Evolutionary conservation across 805 yeast species (phyloP), one percentile per base, ranked within the genome.

Genomic region (Schwanniomyces polymorphus): DNA sequence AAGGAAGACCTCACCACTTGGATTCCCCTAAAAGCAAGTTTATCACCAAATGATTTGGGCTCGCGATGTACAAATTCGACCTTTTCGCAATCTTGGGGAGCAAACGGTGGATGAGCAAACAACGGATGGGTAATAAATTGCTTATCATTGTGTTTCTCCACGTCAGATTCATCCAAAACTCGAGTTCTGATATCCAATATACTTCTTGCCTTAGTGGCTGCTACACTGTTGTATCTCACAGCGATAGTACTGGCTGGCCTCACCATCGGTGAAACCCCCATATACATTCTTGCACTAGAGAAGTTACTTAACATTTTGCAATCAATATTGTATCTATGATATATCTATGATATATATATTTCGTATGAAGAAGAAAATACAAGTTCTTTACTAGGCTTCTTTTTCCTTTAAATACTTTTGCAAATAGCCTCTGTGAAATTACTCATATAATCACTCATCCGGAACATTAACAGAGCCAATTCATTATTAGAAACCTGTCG

Each of bases 21-120:
- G 59, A 83, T 76, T 26, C 78, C 72, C 7, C 64, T 53, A 49
- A 63, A 74, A 7, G 89, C 88, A 14, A 82, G 57, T 44, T 64
- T 68, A 57, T 85, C 91, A 18, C 82, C 66, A 14, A 68, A 27
- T 0, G 75, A 64, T 23, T 52, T 48, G 0, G 87, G 84, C 3
- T 58, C 59, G 31, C 86, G 64, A 61, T 85, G 91, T 31, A 77
- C 80, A 43, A 68, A 69, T 37, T 65, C 57, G 27, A 85, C 76
- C 6, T 47, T 39, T 25, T 64, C 64, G 44, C 74, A 64, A 23
- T 71, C 70, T 27, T 56, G 63, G 27, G 51, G 53, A 5, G 64
- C 44, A 52, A 64, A 68, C 26, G 42, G 21, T 11, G 73, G 74
- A 49, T 72, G 77, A 1, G 66, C 64, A 48, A 72, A 73, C 25